Conservation (phyloP, 352 stramenopile genomes). For the Phytophthora foliorum region DNA sequence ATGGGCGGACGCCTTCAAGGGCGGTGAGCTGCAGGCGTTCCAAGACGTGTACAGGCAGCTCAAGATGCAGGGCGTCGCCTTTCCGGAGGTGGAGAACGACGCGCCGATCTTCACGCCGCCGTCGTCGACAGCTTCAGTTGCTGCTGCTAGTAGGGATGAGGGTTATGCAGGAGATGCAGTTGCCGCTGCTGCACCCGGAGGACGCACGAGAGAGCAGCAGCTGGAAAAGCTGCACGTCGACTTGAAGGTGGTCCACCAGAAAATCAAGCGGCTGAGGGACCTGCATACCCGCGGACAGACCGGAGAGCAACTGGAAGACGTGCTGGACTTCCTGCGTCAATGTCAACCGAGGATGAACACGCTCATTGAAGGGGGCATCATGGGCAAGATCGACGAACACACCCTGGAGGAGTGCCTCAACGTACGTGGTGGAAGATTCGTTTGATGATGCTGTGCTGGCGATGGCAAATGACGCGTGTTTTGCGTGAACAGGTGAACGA, state of each 20-base stretch:
- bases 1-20: conserved; percentile 78
- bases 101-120: conserved; percentile 79
- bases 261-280: conserved; percentile 64
- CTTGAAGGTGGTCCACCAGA: conserved; percentile 76
- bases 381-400: conserved; percentile 85
- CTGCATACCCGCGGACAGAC: conserved; percentile 41
- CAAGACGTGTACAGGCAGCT: conserved; percentile 84
- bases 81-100: conserved; percentile 76
- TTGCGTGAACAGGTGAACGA: conserved; percentile 75
- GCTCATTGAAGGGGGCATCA: conserved; percentile 86
- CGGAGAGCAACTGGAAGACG: conserved; percentile 68
- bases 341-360: conserved; percentile 91
- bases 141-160: conserved; percentile 8
- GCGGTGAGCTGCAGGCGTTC: conserved; percentile 59
- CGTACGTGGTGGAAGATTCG: conserved; percentile 38
- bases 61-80: conserved; percentile 76
- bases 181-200: conserved; percentile 6
- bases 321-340: conserved; percentile 84
- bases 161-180: background rate
- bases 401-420: conserved; percentile 88
- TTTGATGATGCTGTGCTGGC: background rate
- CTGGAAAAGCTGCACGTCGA: conserved; percentile 78
- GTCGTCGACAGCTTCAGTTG: conserved; percentile 29
- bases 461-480: background rate
- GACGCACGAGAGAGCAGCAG: conserved; percentile 64